Evolutionary conservation across 164 flowering plant species (phyloP), one percentile per base, ranked within the genome.

Genomic region (Vitis labrusca): DNA sequence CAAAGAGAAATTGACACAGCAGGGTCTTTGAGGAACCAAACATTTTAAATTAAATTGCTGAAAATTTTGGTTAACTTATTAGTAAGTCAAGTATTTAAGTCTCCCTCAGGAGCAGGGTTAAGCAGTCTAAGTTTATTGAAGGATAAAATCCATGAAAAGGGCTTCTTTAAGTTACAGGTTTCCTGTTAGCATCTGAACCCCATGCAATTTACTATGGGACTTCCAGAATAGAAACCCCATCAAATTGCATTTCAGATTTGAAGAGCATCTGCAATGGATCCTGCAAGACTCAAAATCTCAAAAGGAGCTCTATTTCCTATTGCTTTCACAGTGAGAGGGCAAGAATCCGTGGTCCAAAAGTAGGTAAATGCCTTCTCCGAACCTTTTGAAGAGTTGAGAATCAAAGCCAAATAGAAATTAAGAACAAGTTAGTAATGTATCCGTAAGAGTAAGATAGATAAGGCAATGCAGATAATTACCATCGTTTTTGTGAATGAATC

Each of bases 341-440:
- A 96, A 11, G 99, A 96, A 76, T 96, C 99, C 3, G 98, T 96
- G 67, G 89, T 88, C 99, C 99, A 96, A 49, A 96, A 96, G 91
- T 91, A 76, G 37, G 90, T 32, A 71, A 96, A 93, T 10, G 88
- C 88, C 55, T 81, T 83, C 69, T 82, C 85, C 1, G 81, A 71
- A 14, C 71, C 82, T 75, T 75, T 82, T 71, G 74, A 70, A 71
- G n/a, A 73, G 59, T 5, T 52, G 23, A 10, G 49, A 2, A 50
- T 9, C 13, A 19, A 44, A 49, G 52, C 15, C 12, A 44, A 51
- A 70, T 9, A 13, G 64, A 6, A 27, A 30, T 52, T 10, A 68
- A 47, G 53, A 19, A 23, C 64, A 59, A 10, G 10, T 10, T 59
- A 16, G 23, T 23, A 59, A 19, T n/a, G 12, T 61, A 27, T 61